Evolutionary conservation across 192 early-diverging fungal species (phyloP), one percentile per base, ranked within the genome.

Genomic region (Coemansia sp.): DNA sequence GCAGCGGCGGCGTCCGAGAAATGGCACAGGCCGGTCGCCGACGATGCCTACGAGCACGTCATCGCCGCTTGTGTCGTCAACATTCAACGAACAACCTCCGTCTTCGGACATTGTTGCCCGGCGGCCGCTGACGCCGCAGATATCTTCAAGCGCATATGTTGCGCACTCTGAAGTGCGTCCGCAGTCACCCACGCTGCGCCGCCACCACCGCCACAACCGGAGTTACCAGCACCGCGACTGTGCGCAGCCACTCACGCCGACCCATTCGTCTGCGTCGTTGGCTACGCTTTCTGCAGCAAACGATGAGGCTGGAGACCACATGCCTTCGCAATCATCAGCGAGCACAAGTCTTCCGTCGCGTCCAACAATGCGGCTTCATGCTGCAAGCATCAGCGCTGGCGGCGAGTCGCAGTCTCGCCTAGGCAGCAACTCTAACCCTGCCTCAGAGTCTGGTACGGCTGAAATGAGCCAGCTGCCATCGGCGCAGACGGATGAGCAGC

Each of bases 101-200:
- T 54, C 74, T 9, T 59, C 65, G n/a, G 63, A 58, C 14, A 47
- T 74, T 27, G 58, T 65, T 29, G 43, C 69, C 4, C 69, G 78
- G 55, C 72, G 78, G 12, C 78, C 78, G 32, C 66, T 81, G 41
- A 81, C 78, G 32, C 78, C 78, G 5, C 78, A 81, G 47, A 75
- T 69, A 3, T 35, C 67, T 7, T 66, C 68, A 2, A 37, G 64
- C 12, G 56, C 71, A 32, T 81, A 72, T 62, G 51, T 17, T 10
- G 61, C 62, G 23, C 53, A 51, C 12, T 47, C 53, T 0, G 56
- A 57, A 2, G 38, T 23, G 0, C 59, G 45, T 10, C 75, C 60
- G 41, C 47, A 62, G 43, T 74, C 77, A 38, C 67, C 67, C 15
- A 66, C 55, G 23, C 43, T 69, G n/a, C 68, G 72, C 15, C 69